Base-by-base conservation (phyloP, 2,329 filamentous ascomycete genomes). In the Aspergillus aculeatus region DNA sequence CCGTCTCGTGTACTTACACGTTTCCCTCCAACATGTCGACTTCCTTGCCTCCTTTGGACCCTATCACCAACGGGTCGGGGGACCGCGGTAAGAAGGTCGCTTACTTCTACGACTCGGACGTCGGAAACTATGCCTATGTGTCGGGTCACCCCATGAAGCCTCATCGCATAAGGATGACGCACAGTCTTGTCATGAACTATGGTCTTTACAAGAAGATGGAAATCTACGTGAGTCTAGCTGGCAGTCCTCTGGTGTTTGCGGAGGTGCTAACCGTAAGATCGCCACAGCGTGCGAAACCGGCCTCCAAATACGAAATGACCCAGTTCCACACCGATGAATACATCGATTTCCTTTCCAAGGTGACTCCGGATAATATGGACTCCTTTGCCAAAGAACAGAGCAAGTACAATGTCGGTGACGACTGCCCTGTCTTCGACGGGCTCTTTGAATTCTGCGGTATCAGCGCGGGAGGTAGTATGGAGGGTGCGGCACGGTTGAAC, bases 331-430 rank as follows among this genome's bases (percentile, higher is more conserved):
- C 87, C 9, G 87, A 89, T 73, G 87, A 89, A 81, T 89, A 89
- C 73, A 86, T 89, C 71, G 87, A 89, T 58, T 89, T 89, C 71
- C 79, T 89, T 48, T 85, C 86, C 63, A 96, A 96, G 69, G 95
- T 99, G 57, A 98, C 95, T 0, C 96, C 95, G 1, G 95, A 99
- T 80, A 99, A 99, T 74, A 98, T 98, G 91, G 96, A 99, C 68
- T 86, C 85, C 65, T 98, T 92, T 73, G 85, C 89, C 68, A 90
- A 93, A 69, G 95, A 99, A 75, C 93, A 98, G 75, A 89, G 91
- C 85, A 86, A 82, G 66, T 89, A 88, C 77, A 89, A 89, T 62
- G 86, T 89, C 58, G 86, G 86, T 56, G 87, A 84, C 57, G 82
- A 84, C 64, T 83, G 81, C 67, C 87, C 87, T 1, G 87, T 89